Evolutionary conservation across 2,329 filamentous ascomycete genomes (phyloP), one percentile per base, ranked within the genome.

Genomic region (Apiospora rasikravindrae): DNA sequence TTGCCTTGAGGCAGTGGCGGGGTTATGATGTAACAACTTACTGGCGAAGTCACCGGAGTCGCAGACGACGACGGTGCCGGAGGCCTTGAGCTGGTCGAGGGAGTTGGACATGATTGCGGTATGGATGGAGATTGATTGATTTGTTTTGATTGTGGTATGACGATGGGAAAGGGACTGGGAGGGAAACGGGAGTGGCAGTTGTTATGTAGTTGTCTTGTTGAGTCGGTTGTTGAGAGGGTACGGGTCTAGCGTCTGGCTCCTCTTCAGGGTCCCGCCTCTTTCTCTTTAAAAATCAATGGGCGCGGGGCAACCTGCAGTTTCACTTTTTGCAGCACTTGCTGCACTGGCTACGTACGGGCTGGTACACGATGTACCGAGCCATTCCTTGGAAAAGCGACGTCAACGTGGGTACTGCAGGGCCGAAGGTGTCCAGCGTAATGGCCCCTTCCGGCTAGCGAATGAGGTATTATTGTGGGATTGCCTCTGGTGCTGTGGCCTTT

Each of bases 51-150:
- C 92, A 88, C 91, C 96, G 85, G 96, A 98, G 88, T 98, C 96
- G 85, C 93, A 96, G 85, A 98, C 96, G 82, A 98, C 96, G 76
- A 94, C 95, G 82, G 96, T 99, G 92, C 96, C 96, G 83, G 93
- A 86, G 88, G 94, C 92, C 90, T 99, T 99, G 84, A 99, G 91
- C 88, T 98, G 95, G 80, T 98, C 96, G 80, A 99, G 93, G 85
- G 95, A 94, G 85, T 87, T 92, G 85, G 94, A 86, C 95, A 98
- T 98, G 67, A 76, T 85, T 37, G 49, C 45, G 68, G 33, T 29
- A 19, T n/a, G 4, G 37, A 19, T 53, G 29, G 10, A 1, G 29
- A 16, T 19, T n/a, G 16, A 10, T 57, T 42, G 33, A 7, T n/a
- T 19, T 22, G 22, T 53, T 22, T 42, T 10, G 40, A 2, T 42